phyloP scores from a whole-genome alignment of 2,329 filamentous ascomycete species.

The Sporothrix phasma region DNA sequence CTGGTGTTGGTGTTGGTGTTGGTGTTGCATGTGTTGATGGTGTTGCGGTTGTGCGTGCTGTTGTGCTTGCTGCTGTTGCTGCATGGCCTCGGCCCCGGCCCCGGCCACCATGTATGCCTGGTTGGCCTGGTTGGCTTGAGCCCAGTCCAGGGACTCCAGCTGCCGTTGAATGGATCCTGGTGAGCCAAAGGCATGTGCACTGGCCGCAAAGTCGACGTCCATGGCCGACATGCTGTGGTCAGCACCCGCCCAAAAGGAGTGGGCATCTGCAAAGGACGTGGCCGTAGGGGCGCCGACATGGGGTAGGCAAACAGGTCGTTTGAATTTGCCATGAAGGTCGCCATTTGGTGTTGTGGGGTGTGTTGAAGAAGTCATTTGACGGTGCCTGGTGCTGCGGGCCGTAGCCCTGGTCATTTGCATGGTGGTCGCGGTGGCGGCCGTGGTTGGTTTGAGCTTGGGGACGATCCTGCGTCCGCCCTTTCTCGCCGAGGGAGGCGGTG shows the following conservation, averaged over 20 bases:
- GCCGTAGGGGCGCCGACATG: constrained; percentile 46
- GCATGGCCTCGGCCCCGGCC: constrained; percentile 28
- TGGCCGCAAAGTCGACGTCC: constrained; percentile 48
- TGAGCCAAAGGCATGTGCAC: constrained; percentile 35
- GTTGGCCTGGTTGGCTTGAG: constrained; percentile 39
- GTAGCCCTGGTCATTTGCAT: constrained; percentile 52
- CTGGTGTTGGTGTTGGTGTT: too few species aligned
- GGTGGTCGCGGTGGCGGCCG: not conserved
- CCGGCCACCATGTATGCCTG: constrained; percentile 34
- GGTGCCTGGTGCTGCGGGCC: constrained; percentile 32
- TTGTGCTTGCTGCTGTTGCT: constrained; percentile 24
- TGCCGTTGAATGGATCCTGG: constrained; percentile 36
- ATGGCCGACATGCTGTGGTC: constrained; percentile 40
- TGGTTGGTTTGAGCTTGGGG: constrained; percentile 32
- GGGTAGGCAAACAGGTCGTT: constrained; percentile 51
- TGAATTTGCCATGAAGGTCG: constrained; percentile 36
- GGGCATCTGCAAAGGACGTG: constrained; percentile 34
- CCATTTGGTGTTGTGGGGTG: constrained; percentile 41
- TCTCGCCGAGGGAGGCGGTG: constrained; percentile 48
- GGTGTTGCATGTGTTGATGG: constrained; percentile 24
- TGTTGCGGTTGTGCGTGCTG: constrained; percentile 25
- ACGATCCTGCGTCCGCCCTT: constrained; percentile 48
- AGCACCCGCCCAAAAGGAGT: constrained; percentile 43
- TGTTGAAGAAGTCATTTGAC: constrained; percentile 31
- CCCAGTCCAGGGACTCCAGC: constrained; percentile 48